A percentile compares a stretch with the other conserved stretches of the same genome.
phyloP scores from a whole-genome alignment of 2,329 filamentous ascomycete species.

The Tolypocladium sp. region DNA sequence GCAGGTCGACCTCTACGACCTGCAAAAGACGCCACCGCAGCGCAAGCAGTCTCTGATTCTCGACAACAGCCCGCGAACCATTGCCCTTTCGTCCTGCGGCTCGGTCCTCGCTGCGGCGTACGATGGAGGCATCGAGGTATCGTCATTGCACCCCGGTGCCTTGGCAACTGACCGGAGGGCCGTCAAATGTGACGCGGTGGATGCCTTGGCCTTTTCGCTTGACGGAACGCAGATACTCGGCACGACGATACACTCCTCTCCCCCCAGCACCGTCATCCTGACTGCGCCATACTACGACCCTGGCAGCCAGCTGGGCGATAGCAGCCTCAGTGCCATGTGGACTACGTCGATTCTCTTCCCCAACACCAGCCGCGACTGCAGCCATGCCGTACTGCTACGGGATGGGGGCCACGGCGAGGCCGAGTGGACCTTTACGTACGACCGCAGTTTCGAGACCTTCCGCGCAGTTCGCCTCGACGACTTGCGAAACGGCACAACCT shows the following conservation, averaged over 20 bases:
- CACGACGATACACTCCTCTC: constrained; percentile 56
- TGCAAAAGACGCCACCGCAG: constrained; percentile 54
- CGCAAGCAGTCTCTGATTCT: constrained; percentile 67
- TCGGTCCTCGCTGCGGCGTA: constrained; percentile 78
- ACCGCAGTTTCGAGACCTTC: constrained; percentile 68
- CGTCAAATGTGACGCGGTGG: constrained; percentile 70
- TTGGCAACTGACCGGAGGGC: constrained; percentile 59
- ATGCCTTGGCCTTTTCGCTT: constrained; percentile 64
- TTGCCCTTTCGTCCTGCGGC: constrained; percentile 73
- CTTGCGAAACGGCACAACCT: constrained; percentile 65
- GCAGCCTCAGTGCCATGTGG: constrained; percentile 68
- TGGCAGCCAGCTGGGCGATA: constrained; percentile 54
- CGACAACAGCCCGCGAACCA: constrained; percentile 68
- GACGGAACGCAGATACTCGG: constrained; percentile 73
- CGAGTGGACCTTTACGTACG: constrained; percentile 70
- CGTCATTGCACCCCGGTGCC: constrained; percentile 58
- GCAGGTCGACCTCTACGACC: constrained; percentile 78
- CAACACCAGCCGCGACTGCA: constrained; percentile 70
- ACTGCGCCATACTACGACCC: constrained; percentile 74
- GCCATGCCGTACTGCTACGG: constrained; percentile 63
- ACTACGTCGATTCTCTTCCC: constrained; percentile 80
- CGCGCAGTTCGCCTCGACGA: constrained; percentile 69
- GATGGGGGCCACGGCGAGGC: constrained; percentile 54
- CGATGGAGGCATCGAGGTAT: constrained; percentile 81
- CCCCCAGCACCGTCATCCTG: constrained; percentile 64